Evolutionary conservation across 164 flowering plant genomes (phyloP).

Genomic region (Cinnamomum chago): DNA sequence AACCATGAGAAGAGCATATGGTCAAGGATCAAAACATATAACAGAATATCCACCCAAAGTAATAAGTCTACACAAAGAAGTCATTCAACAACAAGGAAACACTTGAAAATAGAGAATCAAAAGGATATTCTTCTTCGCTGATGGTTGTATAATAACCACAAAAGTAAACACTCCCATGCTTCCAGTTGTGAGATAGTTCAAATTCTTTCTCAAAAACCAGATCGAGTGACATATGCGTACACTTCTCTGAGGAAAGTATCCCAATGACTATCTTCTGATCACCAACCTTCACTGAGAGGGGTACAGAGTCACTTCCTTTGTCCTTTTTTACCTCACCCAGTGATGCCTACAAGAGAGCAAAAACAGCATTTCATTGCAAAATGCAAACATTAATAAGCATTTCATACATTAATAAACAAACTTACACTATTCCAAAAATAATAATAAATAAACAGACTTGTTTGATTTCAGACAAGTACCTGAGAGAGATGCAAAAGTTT

Average conservation of each 20-base stretch:
- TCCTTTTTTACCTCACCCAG: conserved; percentile 59
- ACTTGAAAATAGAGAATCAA: not conserved
- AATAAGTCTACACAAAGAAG: not conserved
- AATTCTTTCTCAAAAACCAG: conserved; percentile 69
- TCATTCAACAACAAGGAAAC: not conserved
- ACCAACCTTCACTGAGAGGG: conserved; percentile 39
- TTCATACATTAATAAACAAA: not conserved
- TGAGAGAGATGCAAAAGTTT: conserved; percentile 50
- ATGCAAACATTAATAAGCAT: not conserved
- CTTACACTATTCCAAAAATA: no score
- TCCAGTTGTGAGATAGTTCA: conserved; percentile 81
- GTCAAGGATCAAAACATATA: conserved; percentile 15
- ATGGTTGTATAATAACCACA: conserved; percentile 42
- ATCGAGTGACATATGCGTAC: conserved; percentile 52
- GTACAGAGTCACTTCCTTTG: conserved; percentile 35
- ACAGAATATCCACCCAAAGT: not conserved
- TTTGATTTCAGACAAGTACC: conserved; percentile 23
- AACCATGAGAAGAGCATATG: not conserved
- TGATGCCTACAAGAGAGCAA: conserved; percentile 40
- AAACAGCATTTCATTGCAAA: not conserved
- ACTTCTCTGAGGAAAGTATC: conserved; percentile 42
- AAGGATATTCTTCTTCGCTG: conserved; percentile 35
- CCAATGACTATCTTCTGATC: conserved; percentile 59
- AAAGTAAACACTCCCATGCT: conserved; percentile 66
- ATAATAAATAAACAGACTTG: conserved; percentile 11